Base-by-base conservation (phyloP, 1,139 yeast genomes). In the Debaryomycetaceae sp. region DNA sequence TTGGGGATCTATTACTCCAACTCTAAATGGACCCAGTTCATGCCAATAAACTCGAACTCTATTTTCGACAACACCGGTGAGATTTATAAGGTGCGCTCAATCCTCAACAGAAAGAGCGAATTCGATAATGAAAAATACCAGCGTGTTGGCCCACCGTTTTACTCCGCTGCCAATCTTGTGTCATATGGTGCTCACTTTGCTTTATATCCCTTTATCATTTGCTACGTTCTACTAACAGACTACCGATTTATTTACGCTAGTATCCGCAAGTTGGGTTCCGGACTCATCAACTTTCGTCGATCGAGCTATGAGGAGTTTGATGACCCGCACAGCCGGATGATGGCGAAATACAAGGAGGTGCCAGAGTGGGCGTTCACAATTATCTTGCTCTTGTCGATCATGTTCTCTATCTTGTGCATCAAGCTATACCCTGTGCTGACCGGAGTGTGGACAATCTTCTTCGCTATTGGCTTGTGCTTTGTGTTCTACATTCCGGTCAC, bases 121-220 rank as follows among this genome's bases (percentile, higher is more conserved):
- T 38, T 44, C 19, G 43, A 38, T 25, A 16, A 41, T 3, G 34
- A 27, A 14, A 40, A 41, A 30, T 44, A 44, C 30, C 30, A 38
- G 10, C 36, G 49, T 35, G 11, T 41, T 48, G 40, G 69, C 1
- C 75, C 74, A 2, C 63, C 66, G 28, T 60, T 48, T 37, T 58
- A 57, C 32, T 38, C 60, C 1, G 64, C 65, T 4, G 62, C 55
- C 5, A 36, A 36, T 25, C 35, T 44, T 35, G 39, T 44, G 12
- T 30, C 29, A 3, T 44, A 39, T 26, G 46, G 45, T 5, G 36
- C 44, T 3, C 37, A 37, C 15, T 39, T 43, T 25, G 40, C 41
- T 8, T 11, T 41, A 15, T 43, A 41, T 27, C 48, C 49, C 1
- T 40, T 41, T 28, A 32, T 35, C 3, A 23, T 40, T 15, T 15